Evolutionary conservation across 2,329 filamentous ascomycete species (phyloP), one percentile per base, ranked within the genome.

Genomic region (Dothiorella sarmentorum): DNA sequence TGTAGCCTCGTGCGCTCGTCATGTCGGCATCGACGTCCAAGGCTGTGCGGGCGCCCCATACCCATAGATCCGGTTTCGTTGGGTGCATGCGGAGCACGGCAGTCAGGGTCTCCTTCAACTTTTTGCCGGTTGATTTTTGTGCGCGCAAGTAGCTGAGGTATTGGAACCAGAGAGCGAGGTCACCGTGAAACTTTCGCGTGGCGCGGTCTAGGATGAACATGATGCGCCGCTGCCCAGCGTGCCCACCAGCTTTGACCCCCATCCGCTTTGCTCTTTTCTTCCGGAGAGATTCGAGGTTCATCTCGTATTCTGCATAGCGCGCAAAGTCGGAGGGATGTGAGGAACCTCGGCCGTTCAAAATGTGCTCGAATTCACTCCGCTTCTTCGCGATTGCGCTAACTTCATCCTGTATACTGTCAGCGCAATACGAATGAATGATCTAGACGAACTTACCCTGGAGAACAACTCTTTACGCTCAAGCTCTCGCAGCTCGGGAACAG

Each of bases 381-480:
- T 94, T 96, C 70, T 87, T 87, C 55, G 95, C 88, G 64, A 99
- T 91, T 44, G 88, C 87, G 62, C 85, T 84, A 71, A 99, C 96
- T 64, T 99, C 93, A 64, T 95, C 89, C 86, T 94, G 67, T 20
- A 43, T 38, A 11, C 9, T n/a, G 44, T 58, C 13, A 58, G 56
- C 35, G 13, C 11, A 65, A 56, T 64, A 63, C 43, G 37, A 27
- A 18, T 52, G n/a, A 24, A 15, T n/a, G n/a, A n/a, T n/a, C n/a
- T 10, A 27, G 31, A 1, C 20, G 6, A 10, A 61, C 75, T 31
- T 73, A 89, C 89, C 78, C 88, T 86, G 61, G 82, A 85, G 76
- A 99, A 99, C 66, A 99, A 89, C 67, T 90, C 87, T 74, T 96
- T 97, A 64, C 90, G 85, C 75, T 96, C 89, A 73, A 91, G 95